These are phyloP conservation scores for Aspergillus jensenii DNA, from an alignment of 2,329 filamentous ascomycete species.

Conservation along the genomic window DNA sequence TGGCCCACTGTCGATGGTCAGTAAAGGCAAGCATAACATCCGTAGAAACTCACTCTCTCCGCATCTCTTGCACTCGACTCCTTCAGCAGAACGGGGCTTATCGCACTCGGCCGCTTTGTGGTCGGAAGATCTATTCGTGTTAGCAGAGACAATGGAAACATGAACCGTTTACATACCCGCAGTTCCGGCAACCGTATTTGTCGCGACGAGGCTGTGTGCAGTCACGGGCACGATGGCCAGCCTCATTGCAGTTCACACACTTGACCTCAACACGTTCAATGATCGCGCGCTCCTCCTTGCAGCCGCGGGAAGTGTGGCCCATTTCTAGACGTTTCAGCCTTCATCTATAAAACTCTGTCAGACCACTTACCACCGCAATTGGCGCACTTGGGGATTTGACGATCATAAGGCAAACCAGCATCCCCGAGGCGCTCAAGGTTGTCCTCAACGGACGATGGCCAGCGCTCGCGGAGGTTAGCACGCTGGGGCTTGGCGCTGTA, in stretches of 20 bases:
- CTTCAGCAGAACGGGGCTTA: constrained; percentile 44
- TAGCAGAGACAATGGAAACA: constrained; percentile 10
- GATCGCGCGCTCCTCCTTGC: constrained; percentile 47
- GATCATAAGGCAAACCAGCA: constrained; percentile 53
- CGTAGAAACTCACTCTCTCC: constrained; percentile 33
- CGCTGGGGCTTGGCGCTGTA: constrained; percentile 49
- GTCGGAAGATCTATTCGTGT: constrained; percentile 36
- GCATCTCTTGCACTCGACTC: constrained; percentile 48
- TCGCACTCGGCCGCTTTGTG: constrained; percentile 52
- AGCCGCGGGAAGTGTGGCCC: constrained; percentile 50
- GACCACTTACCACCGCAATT: constrained; percentile 48
- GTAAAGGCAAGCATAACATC: neutral
- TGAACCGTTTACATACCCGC: constrained; percentile 39
- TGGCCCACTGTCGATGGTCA: constrained; percentile 39
- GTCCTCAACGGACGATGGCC: constrained; percentile 51
- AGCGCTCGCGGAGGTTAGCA: constrained; percentile 45
- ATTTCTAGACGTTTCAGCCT: constrained; percentile 35
- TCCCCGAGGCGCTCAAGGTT: constrained; percentile 53
- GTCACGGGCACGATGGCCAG: constrained; percentile 52
- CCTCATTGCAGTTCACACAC: constrained; percentile 50
- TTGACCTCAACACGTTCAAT: constrained; percentile 46
- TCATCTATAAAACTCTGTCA: fast-evolving
- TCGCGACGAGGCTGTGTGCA: constrained; percentile 41
- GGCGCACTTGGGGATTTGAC: constrained; percentile 50
- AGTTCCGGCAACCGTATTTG: constrained; percentile 52